Conservation (phyloP, 2,329 filamentous ascomycete species). For the Fusarium oxysporum region DNA sequence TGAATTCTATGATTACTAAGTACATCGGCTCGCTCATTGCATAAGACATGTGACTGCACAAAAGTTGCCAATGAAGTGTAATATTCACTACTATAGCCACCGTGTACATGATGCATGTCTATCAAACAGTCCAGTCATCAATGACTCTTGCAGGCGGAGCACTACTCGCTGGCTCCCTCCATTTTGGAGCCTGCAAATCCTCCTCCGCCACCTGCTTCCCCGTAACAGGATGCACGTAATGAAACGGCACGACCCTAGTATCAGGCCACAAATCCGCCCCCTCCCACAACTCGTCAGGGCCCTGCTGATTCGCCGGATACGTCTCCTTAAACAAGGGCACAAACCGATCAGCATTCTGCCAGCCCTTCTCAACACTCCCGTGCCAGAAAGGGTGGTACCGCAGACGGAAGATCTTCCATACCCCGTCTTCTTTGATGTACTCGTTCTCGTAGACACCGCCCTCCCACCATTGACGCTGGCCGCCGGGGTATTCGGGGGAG, state of each 20-base stretch:
- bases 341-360: not conserved
- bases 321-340: not conserved
- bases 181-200: not conserved
- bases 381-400: not conserved
- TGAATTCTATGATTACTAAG: not conserved
- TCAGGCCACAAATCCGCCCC: not conserved
- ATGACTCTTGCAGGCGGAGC: not conserved
- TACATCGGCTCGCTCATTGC: not conserved
- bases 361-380: not conserved
- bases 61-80: rapidly evolving
- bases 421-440: not conserved
- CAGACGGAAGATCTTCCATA: not conserved
- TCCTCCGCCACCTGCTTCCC: not conserved
- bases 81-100: not conserved
- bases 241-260: not conserved
- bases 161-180: not conserved
- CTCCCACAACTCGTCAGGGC: not conserved
- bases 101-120: not conserved
- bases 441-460: not conserved
- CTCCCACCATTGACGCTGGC: not conserved
- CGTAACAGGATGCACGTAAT: not conserved
- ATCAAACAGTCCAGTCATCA: not conserved
- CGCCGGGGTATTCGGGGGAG: not conserved
- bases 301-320: not conserved
- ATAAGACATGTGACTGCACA: not conserved